A percentile compares a stretch with the other conserved stretches of the same genome.
Conservation (phyloP, 345 rosid species). For the Eucalyptus regnans region DNA sequence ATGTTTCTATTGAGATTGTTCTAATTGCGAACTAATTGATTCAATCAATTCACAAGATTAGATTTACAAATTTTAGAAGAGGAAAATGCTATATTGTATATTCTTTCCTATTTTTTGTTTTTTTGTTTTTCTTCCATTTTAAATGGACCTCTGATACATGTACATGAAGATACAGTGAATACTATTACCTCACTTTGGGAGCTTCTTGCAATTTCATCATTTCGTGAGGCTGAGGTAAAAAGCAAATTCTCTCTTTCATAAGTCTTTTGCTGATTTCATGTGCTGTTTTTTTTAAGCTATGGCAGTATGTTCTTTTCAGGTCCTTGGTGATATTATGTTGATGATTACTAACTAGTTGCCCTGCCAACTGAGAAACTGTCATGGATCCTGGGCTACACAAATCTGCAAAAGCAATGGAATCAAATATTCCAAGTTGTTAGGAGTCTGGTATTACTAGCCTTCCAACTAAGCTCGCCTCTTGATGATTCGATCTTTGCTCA, state of each 20-base stretch:
- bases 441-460: slow-evolving; percentile 37
- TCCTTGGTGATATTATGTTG: slow-evolving; percentile 42
- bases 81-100: no score
- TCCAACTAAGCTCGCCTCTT: slow-evolving; percentile 39
- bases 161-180: no score
- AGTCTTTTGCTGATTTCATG: background rate
- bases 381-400: slow-evolving; percentile 46
- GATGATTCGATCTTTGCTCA: slow-evolving; percentile 39
- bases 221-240: slow-evolving; percentile 52
- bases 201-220: slow-evolving; percentile 29
- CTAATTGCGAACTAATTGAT: no score
- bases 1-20: no score
- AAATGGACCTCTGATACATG: no score
- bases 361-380: slow-evolving; percentile 34
- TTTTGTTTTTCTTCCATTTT: no score
- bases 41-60: no score
- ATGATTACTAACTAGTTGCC: slow-evolving; percentile 38
- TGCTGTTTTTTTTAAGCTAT: background rate
- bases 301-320: slow-evolving; percentile 20
- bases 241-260: background rate
- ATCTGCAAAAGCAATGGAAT: slow-evolving; percentile 40
- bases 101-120: no score
- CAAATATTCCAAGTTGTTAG: slow-evolving; percentile 34
- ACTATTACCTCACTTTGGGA: background rate
- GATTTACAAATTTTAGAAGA: no score